These are phyloP conservation scores for Apophysomyces trapeziformis DNA, from an alignment of 371 early-diverging fungal genomes.

Conservation along the genomic window DNA sequence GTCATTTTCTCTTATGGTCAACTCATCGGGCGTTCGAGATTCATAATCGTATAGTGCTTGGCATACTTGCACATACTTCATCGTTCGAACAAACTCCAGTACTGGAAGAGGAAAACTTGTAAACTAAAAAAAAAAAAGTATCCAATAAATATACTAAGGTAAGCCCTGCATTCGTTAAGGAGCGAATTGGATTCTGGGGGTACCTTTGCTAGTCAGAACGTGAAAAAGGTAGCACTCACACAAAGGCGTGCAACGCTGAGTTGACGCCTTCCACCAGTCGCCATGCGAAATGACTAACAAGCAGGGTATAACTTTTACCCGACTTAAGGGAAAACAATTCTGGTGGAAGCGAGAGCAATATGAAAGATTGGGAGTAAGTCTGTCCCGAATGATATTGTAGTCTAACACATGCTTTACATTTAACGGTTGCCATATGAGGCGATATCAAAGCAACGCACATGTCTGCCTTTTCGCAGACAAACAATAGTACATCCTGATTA, in stretches of 20 bases:
- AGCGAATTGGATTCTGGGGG: neutral
- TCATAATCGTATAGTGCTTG: conserved; percentile 72
- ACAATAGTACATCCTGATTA: too few species aligned
- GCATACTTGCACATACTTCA: conserved; percentile 53
- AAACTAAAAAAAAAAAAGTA: neutral
- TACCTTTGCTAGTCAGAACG: conserved; percentile 5
- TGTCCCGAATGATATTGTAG: too few species aligned
- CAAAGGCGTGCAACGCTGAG: conserved; percentile 11
- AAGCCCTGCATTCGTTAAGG: neutral
- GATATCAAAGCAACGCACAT: too few species aligned
- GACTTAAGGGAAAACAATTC: too few species aligned
- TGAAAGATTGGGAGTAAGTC: too few species aligned
- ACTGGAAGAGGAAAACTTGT: neutral
- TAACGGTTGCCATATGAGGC: too few species aligned
- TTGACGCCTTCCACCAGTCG: neutral
- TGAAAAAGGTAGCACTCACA: conserved; percentile 7
- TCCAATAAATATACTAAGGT: too few species aligned
- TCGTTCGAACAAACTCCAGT: conserved; percentile 15
- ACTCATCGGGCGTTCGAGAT: conserved; percentile 86
- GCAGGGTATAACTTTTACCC: conserved; percentile 7
- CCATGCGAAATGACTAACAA: neutral
- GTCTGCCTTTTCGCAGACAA: too few species aligned
- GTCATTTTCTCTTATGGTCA: conserved; percentile 79
- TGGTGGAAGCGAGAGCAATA: too few species aligned
- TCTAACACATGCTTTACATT: too few species aligned